phyloP scores from a whole-genome alignment of 2,329 filamentous ascomycete species.

The Amesomyces nigricolor region DNA sequence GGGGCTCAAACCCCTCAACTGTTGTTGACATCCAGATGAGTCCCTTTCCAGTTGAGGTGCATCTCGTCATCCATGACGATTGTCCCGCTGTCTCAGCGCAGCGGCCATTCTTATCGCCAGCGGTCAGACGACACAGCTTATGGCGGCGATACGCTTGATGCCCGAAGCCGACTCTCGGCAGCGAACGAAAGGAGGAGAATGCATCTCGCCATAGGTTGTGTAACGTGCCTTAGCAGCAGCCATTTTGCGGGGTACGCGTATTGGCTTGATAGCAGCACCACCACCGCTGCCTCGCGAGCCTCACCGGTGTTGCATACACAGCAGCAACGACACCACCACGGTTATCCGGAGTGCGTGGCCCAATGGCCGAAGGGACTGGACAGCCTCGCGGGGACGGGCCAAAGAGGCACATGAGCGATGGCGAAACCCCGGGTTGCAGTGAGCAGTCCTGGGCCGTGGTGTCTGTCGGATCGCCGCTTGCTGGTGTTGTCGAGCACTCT shows the following conservation, averaged over 20 bases:
- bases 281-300: neutral
- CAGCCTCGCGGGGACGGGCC: too few relatives aligned
- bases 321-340: conserved; percentile 4
- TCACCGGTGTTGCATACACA: conserved; percentile 11
- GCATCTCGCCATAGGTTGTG: conserved; percentile 8
- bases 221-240: conserved; percentile 16
- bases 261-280: conserved; percentile 1
- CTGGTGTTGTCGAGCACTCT: too few relatives aligned
- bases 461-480: too few relatives aligned
- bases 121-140: neutral
- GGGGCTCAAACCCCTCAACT: neutral
- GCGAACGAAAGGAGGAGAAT: neutral
- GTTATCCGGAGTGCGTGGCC: neutral
- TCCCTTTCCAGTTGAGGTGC: neutral
- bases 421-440: too few relatives aligned
- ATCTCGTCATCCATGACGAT: neutral
- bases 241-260: conserved; percentile 15
- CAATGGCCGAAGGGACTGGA: too few relatives aligned
- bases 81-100: too few relatives aligned
- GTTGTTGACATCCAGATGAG: neutral
- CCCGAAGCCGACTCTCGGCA: neutral
- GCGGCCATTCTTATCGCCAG: neutral
- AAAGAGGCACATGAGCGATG: too few relatives aligned
- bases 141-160: neutral
- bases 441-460: too few relatives aligned